Evolutionary conservation across 768 basidiomycete genomes (phyloP).

Genomic region (Hygrophoropsis aurantiaca): DNA sequence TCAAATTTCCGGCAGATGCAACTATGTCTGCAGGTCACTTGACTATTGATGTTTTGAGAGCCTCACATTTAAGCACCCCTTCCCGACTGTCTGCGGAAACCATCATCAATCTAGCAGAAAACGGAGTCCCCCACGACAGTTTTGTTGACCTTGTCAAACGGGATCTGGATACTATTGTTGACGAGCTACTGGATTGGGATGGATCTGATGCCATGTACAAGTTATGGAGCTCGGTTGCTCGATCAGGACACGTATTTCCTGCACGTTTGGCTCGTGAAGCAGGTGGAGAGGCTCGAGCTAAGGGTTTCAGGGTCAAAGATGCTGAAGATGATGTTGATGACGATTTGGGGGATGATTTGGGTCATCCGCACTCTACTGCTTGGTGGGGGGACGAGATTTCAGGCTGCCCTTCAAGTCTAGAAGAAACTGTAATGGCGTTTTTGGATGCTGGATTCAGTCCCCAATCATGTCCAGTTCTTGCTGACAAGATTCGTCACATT

Average conservation of each 20-base stretch:
- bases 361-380: conserved; percentile 47
- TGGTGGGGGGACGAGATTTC: conserved; percentile 73
- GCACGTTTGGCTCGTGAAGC: conserved; percentile 37
- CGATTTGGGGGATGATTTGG: conserved; percentile 21
- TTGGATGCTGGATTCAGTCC: conserved; percentile 63
- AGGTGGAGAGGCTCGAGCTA: conserved; percentile 37
- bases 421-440: conserved; percentile 59
- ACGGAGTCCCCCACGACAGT: conserved; percentile 47
- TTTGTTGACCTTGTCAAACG: conserved; percentile 41
- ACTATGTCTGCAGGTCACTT: conserved; percentile 41
- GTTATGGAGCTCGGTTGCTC: conserved; percentile 42
- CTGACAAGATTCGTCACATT: conserved; percentile 53
- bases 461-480: conserved; percentile 43
- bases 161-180: conserved; percentile 34
- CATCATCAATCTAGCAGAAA: conserved; percentile 64
- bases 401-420: conserved; percentile 57
- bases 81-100: conserved; percentile 53
- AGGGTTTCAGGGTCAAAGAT: conserved; percentile 38
- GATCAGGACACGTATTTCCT: conserved; percentile 40
- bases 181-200: conserved; percentile 46
- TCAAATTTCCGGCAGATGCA: conserved; percentile 33
- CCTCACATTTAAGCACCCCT: conserved; percentile 46
- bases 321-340: conserved; percentile 41
- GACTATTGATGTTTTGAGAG: conserved; percentile 54
- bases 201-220: conserved; percentile 37